These are phyloP conservation scores for Cryptococcus depauperatus DNA, from an alignment of 1,284 basidiomycete genomes.

Conservation along the genomic window DNA sequence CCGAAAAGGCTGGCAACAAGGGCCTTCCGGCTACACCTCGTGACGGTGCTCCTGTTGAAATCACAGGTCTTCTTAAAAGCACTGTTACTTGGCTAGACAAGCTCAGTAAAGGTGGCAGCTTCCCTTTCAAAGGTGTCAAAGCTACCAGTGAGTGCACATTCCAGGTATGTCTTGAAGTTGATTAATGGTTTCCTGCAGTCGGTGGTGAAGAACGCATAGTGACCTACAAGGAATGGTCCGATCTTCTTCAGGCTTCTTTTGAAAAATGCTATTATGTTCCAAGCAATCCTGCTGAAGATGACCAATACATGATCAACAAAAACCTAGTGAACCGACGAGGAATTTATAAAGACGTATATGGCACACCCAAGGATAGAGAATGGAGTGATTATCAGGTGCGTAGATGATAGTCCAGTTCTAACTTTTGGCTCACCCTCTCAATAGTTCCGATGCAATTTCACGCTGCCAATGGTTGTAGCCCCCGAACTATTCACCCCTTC, in stretches of 20 bases:
- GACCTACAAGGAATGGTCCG: constrained; percentile 84
- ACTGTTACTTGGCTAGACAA: constrained; percentile 78
- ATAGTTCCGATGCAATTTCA: constrained; percentile 73
- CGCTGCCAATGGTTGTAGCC: constrained; percentile 93
- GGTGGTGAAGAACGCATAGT: constrained; percentile 63
- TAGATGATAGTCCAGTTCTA: not conserved
- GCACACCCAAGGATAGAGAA: constrained; percentile 73
- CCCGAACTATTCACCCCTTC: constrained; percentile 83
- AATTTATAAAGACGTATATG: constrained; percentile 97
- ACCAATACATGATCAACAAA: constrained; percentile 62
- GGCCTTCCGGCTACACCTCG: constrained; percentile 89
- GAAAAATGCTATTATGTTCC: constrained; percentile 89
- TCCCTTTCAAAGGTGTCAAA: constrained; percentile 84
- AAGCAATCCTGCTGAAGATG: constrained; percentile 64
- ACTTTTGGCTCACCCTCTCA: not conserved
- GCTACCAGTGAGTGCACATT: constrained; percentile 57
- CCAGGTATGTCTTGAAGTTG: not conserved
- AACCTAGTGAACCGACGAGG: constrained; percentile 77
- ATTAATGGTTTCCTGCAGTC: constrained; percentile 50
- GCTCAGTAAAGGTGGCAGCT: constrained; percentile 59
- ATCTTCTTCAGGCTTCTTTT: constrained; percentile 75
- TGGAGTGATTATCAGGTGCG: constrained; percentile 87
- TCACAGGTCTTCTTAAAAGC: constrained; percentile 86
- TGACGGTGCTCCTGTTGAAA: constrained; percentile 93
- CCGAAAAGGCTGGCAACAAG: constrained; percentile 81